A percentile compares a stretch with the other conserved stretches of the same genome.
phyloP scores from a whole-genome alignment of 768 basidiomycete species.

The Hemileccinum impolitum region DNA sequence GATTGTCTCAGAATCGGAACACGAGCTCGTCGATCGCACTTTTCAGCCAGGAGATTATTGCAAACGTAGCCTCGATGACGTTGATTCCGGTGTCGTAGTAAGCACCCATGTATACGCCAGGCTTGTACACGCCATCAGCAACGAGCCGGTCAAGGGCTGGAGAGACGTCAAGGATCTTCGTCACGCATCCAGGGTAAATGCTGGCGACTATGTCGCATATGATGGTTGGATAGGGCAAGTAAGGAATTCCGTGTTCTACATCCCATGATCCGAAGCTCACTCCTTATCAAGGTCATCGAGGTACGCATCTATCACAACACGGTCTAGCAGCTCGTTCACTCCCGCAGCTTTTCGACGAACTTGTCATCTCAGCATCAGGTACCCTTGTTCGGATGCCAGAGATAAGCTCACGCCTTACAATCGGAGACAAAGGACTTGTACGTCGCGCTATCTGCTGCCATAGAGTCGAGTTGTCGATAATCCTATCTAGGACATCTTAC shows the following conservation, averaged over 20 bases:
- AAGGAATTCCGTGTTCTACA: conserved; percentile 23
- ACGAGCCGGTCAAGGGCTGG: conserved; percentile 60
- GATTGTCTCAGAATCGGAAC: conserved; percentile 67
- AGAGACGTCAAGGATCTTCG: conserved; percentile 55
- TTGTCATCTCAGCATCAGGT: conserved; percentile 63
- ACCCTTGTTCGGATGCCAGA: conserved; percentile 75
- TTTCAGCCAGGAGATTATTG: conserved; percentile 79
- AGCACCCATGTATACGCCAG: conserved; percentile 58
- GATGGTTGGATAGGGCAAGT: conserved; percentile 92
- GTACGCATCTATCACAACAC: conserved; percentile 38
- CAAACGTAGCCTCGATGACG: conserved; percentile 73
- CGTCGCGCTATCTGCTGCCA: conserved; percentile 22
- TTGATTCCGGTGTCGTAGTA: conserved; percentile 74
- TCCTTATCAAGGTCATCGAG: conserved; percentile 61
- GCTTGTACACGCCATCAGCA: conserved; percentile 72
- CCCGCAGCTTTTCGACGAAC: conserved; percentile 77
- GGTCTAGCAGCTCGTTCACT: conserved; percentile 12
- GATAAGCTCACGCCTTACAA: conserved; percentile 66
- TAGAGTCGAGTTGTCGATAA: conserved; percentile 2
- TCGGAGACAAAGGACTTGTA: conserved; percentile 76
- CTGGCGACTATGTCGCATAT: conserved; percentile 78
- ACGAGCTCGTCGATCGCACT: conserved; percentile 70
- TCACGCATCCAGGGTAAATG: conserved; percentile 56
- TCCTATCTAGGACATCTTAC: conserved; percentile 58
- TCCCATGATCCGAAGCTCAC: conserved; percentile 8